Percentiles rank a stretch among this genome's conserved stretches.
These are phyloP conservation scores for Hanseniaspora singularis DNA, from an alignment of 805 yeast species.

Conservation along the genomic window DNA sequence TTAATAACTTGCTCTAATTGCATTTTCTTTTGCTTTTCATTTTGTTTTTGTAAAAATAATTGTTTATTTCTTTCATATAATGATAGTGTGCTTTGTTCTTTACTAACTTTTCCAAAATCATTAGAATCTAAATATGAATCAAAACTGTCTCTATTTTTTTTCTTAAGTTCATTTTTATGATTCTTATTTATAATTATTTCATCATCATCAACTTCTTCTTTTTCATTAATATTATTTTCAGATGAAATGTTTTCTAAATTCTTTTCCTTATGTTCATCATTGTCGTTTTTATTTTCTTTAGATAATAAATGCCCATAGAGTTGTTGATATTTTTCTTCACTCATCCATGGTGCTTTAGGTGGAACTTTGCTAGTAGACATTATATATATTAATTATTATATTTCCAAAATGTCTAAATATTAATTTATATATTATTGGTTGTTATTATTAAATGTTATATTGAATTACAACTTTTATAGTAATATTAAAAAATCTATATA, in stretches of 20 bases:
- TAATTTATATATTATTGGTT: neutral
- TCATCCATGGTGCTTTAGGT: conserved; percentile 31
- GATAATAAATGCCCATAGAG: conserved; percentile 22
- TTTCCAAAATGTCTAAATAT: neutral
- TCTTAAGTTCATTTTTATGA: conserved; percentile 3
- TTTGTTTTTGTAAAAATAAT: conserved; percentile 19
- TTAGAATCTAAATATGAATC: neutral
- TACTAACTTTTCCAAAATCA: neutral
- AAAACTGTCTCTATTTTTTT: neutral
- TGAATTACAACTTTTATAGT: too few relatives aligned
- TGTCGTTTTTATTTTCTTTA: conserved; percentile 15
- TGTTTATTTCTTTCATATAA: conserved; percentile 26
- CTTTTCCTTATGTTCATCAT: conserved; percentile 13
- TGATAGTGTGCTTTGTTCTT: conserved; percentile 26
- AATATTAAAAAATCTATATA: too few relatives aligned
- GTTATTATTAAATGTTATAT: too few relatives aligned
- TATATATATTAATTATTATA: neutral
- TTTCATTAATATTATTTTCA: neutral
- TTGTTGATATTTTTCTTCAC: conserved; percentile 29
- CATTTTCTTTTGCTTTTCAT: conserved; percentile 28
- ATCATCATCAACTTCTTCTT: neutral
- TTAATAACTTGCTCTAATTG: conserved; percentile 30
- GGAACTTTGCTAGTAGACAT: conserved; percentile 19
- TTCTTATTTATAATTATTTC: neutral
- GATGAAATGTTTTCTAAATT: neutral